These are phyloP conservation scores for Neurospora crassa DNA, from an alignment of 2,329 filamentous ascomycete genomes.

Conservation along the genomic window DNA sequence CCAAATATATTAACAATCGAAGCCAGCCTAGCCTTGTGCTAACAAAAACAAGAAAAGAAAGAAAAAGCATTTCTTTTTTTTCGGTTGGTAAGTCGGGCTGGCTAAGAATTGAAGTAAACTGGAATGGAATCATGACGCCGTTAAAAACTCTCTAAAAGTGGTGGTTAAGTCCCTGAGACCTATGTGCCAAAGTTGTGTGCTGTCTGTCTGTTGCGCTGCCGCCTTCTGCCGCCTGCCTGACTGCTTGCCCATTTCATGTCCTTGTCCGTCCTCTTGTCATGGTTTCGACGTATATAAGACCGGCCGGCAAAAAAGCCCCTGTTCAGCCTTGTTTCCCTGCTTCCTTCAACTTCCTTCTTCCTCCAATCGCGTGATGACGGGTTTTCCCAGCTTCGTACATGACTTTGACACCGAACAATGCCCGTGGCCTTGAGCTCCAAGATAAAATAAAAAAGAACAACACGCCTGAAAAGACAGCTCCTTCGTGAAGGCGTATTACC, in stretches of 20 bases:
- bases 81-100: background rate
- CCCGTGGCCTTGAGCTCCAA: background rate
- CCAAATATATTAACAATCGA: background rate
- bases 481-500: background rate
- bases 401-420: background rate
- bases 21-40: background rate
- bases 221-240: background rate
- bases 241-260: background rate
- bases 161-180: background rate
- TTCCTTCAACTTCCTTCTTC: background rate
- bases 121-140: background rate
- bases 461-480: background rate
- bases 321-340: background rate
- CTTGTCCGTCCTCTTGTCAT: background rate
- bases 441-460: background rate
- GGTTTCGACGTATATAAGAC: background rate
- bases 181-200: background rate
- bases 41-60: background rate
- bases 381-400: background rate
- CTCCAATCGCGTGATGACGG: background rate
- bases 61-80: background rate
- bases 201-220: background rate
- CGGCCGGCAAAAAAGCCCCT: background rate
- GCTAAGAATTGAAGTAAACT: background rate
- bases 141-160: slow-evolving; percentile 1